Percentiles rank a stretch among this genome's conserved stretches.
phyloP scores from a whole-genome alignment of 257 asterid species.

The Capsicum pubescens region DNA sequence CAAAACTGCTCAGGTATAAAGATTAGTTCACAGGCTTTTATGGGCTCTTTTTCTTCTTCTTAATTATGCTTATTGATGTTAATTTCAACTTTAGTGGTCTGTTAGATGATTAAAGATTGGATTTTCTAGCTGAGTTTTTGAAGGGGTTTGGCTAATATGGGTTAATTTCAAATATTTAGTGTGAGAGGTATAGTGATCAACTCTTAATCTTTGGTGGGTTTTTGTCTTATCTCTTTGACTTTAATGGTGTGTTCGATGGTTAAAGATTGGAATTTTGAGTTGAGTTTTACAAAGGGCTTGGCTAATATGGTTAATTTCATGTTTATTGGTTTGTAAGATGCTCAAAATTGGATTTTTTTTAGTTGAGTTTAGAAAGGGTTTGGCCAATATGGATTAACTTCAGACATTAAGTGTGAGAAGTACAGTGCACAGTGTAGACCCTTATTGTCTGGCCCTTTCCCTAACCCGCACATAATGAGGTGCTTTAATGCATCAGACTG shows the following conservation, averaged over 20 bases:
- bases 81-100: neutral
- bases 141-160: slow-evolving; percentile 25
- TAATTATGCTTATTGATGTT: slow-evolving; percentile 24
- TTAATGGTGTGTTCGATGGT: too few relatives aligned
- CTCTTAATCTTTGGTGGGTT: too few relatives aligned
- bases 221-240: too few relatives aligned
- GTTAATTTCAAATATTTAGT: neutral
- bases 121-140: neutral
- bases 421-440: too few relatives aligned
- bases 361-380: slow-evolving; percentile 24
- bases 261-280: too few relatives aligned
- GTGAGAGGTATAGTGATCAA: too few relatives aligned
- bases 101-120: slow-evolving; percentile 16
- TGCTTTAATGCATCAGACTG: too few relatives aligned
- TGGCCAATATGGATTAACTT: neutral
- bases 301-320: neutral
- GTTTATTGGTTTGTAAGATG: neutral
- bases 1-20: too few relatives aligned
- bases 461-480: too few relatives aligned
- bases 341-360: slow-evolving; percentile 3
- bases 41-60: neutral
- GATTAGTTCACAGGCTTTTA: neutral
- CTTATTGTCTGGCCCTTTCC: too few relatives aligned
- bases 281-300: too few relatives aligned
- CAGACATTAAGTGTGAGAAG: neutral